Conservation (phyloP, 768 basidiomycete species). For the Cytidiella melzeri region DNA sequence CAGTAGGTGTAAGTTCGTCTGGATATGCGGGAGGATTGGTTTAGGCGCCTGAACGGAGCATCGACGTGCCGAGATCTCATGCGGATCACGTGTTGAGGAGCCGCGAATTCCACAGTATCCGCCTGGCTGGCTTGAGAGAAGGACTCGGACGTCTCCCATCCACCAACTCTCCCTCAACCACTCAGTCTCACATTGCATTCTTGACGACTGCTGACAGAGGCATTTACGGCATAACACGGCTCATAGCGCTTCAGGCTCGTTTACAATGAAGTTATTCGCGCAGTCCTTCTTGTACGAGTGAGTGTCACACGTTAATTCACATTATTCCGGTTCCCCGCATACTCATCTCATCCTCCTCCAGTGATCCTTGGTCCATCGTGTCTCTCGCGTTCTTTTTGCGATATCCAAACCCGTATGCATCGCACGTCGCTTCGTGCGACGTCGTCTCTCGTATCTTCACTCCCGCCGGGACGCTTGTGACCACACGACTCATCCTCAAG, state of each 20-base stretch:
- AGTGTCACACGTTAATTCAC: conserved; percentile 19
- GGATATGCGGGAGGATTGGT: too few species aligned
- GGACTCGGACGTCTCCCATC: too few species aligned
- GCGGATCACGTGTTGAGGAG: background rate
- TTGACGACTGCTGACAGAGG: too few species aligned
- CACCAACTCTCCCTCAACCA: background rate
- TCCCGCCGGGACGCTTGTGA: conserved; percentile 67
- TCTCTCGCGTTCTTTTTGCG: conserved; percentile 91
- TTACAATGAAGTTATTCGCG: conserved; percentile 46
- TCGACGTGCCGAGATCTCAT: background rate
- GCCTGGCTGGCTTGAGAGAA: too few species aligned
- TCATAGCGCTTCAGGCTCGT: conserved; percentile 30
- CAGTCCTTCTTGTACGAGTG: conserved; percentile 54
- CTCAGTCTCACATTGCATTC: background rate
- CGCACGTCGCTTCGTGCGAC: conserved; percentile 93
- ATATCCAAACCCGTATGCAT: conserved; percentile 92
- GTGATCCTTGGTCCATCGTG: conserved; percentile 92
- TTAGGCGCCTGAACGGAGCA: background rate
- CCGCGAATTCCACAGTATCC: background rate
- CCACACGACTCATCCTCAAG: conserved; percentile 90
- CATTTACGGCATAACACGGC: too few species aligned
- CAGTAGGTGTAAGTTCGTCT: too few species aligned
- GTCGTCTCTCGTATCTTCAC: conserved; percentile 81
- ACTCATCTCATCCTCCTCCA: conserved; percentile 22
- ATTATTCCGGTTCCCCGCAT: background rate